Evolutionary conservation across 164 flowering plant genomes (phyloP).

Genomic region (Magnolia changhungtana): DNA sequence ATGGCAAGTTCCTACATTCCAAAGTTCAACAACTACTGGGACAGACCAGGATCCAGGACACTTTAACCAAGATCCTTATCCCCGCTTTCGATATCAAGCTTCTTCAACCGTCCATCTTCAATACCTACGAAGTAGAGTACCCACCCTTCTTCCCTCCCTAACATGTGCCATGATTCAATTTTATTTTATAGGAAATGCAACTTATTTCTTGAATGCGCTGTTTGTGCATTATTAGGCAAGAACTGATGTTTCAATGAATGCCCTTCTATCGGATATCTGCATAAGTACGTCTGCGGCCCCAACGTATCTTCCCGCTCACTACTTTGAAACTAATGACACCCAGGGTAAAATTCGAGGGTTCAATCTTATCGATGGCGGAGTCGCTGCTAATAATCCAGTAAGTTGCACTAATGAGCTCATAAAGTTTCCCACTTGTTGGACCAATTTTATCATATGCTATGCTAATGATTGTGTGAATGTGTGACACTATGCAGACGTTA

Average conservation of each 20-base stretch:
- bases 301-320: conserved; percentile 17
- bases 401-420: not conserved
- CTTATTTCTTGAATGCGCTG: not conserved
- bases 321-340: conserved; percentile 19
- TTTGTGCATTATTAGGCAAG: conserved; percentile 16
- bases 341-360: conserved; percentile 18
- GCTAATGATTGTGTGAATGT: not conserved
- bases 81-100: conserved; percentile 21
- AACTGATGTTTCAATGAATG: conserved; percentile 18
- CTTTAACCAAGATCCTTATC: conserved; percentile 20
- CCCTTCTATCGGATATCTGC: conserved; percentile 35
- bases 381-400: conserved; percentile 49
- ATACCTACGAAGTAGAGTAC: conserved; percentile 16
- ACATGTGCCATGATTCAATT: too few species aligned
- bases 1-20: conserved; percentile 16
- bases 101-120: conserved; percentile 33
- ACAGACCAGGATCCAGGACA: conserved; percentile 10
- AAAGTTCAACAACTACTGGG: conserved; percentile 9
- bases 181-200: not conserved
- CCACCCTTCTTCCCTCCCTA: not conserved
- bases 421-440: not conserved
- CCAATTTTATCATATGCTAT: not conserved
- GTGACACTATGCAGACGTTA: conserved; percentile 26
- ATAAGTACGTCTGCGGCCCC: conserved; percentile 35
- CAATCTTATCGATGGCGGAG: conserved; percentile 44